Conservation (phyloP, 2,329 filamentous ascomycete species). For the Penicillium sp. region DNA sequence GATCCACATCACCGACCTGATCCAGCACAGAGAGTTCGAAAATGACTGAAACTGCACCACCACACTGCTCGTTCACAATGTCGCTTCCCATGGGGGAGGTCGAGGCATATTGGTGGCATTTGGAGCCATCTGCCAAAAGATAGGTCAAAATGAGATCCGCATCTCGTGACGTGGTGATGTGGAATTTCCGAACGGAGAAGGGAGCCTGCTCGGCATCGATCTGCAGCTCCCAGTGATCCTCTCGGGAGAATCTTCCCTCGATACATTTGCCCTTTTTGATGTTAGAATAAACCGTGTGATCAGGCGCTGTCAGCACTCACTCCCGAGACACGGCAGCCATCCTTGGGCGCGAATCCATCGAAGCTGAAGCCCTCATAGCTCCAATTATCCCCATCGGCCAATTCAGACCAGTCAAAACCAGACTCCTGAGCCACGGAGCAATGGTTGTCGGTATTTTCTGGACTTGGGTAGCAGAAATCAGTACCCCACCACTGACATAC, state of each 20-base stretch:
- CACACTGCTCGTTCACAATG: conserved; percentile 82
- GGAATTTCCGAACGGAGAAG: conserved; percentile 73
- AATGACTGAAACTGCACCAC: conserved; percentile 77
- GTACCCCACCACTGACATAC: conserved; percentile 46
- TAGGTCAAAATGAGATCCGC: conserved; percentile 81
- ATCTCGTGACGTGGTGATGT: conserved; percentile 71
- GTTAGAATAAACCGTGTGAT: conserved; percentile 4
- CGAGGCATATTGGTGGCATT: conserved; percentile 71
- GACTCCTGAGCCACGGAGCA: conserved; percentile 65
- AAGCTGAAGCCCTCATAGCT: conserved; percentile 71
- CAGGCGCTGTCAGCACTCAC: conserved; percentile 40
- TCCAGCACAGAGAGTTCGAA: conserved; percentile 60
- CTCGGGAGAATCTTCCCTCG: conserved; percentile 56
- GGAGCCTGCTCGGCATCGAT: conserved; percentile 26
- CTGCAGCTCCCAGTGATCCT: conserved; percentile 40
- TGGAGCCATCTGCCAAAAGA: conserved; percentile 74
- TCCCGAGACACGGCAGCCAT: conserved; percentile 43
- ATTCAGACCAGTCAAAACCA: conserved; percentile 70
- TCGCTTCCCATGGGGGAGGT: conserved; percentile 68
- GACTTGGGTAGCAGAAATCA: conserved; percentile 61
- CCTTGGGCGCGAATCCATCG: conserved; percentile 67
- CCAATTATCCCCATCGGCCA: conserved; percentile 60
- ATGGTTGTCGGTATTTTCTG: conserved; percentile 71
- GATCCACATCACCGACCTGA: conserved; percentile 62
- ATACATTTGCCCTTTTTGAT: conserved; percentile 58